Percentiles rank a stretch among this genome's conserved stretches.
Conservation (phyloP, 1,139 yeast genomes). For the Hansenula lynferdii region DNA sequence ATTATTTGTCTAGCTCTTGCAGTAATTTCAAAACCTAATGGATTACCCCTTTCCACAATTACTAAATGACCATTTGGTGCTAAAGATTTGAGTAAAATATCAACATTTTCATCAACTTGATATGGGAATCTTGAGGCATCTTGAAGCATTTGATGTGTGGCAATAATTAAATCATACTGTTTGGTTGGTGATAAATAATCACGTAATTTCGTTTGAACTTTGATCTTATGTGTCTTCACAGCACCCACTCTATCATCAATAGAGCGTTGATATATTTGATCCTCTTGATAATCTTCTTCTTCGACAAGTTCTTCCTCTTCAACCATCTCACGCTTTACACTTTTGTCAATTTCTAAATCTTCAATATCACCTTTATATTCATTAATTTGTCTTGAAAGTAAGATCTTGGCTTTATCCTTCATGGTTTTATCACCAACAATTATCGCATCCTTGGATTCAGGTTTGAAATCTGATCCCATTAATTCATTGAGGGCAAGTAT, state of each 20-base stretch:
- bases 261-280: too few species aligned
- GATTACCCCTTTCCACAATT: conserved; percentile 83
- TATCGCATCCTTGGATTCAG: conserved; percentile 65
- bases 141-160: conserved; percentile 71
- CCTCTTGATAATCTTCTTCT: conserved; percentile 10
- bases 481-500: conserved; percentile 83
- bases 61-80: conserved; percentile 78
- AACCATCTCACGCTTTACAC: conserved; percentile 3
- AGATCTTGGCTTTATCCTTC: conserved; percentile 74
- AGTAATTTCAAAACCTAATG: conserved; percentile 81
- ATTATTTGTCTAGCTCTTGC: conserved; percentile 89
- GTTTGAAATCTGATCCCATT: conserved; percentile 59
- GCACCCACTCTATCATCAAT: conserved; percentile 45
- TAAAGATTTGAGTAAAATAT: conserved; percentile 53
- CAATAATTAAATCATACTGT: conserved; percentile 77
- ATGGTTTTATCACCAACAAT: conserved; percentile 69
- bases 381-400: conserved; percentile 64
- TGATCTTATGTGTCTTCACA: conserved; percentile 52
- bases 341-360: conserved; percentile 6
- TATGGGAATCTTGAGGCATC: conserved; percentile 59
- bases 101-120: conserved; percentile 68
- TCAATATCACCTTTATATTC: conserved; percentile 35
- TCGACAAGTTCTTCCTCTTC: conserved; percentile 10
- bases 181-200: conserved; percentile 39
- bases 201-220: conserved; percentile 48